A percentile compares a stretch with the other conserved stretches of the same genome.
These are phyloP conservation scores for Eudorina sp. DNA, from an alignment of 139 green algal genomes.

Conservation along the genomic window DNA sequence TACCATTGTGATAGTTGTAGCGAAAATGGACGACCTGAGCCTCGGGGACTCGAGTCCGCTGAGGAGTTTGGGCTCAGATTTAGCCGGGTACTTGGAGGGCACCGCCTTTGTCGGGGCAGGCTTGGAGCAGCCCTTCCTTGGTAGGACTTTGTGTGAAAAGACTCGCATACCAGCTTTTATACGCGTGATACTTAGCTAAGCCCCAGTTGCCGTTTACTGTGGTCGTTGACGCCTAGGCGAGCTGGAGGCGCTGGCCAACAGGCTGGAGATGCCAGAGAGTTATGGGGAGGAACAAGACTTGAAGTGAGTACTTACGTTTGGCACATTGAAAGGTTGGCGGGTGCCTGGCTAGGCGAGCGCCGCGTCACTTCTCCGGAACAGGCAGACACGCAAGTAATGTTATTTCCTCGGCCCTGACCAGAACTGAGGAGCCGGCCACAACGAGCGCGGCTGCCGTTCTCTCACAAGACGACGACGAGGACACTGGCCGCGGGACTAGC, in stretches of 20 bases:
- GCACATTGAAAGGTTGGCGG: no score
- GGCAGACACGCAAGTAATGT: no score
- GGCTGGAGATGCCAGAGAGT: conserved; percentile 4
- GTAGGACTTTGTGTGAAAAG: no score
- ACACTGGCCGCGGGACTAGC: neutral
- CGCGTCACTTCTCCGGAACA: no score
- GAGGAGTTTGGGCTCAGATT: neutral
- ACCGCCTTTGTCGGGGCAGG: neutral
- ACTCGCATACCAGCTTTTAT: no score
- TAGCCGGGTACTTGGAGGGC: conserved; percentile 5
- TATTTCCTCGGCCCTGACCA: neutral
- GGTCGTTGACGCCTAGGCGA: conserved; percentile 17
- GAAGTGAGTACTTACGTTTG: conserved; percentile 14
- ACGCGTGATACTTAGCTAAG: no score
- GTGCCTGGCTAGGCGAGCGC: no score
- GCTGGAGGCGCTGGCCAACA: neutral
- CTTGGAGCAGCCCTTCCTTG: conserved; percentile 29
- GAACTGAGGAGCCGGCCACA: neutral
- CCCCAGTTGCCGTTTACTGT: neutral
- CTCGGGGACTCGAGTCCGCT: conserved; percentile 12
- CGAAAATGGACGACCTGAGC: conserved; percentile 17
- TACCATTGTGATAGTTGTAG: no score
- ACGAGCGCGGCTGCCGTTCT: neutral
- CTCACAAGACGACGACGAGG: conserved; percentile 27
- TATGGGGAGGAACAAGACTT: neutral